These are phyloP conservation scores for Boletales sp. DNA, from an alignment of 768 basidiomycete genomes.

Conservation along the genomic window DNA sequence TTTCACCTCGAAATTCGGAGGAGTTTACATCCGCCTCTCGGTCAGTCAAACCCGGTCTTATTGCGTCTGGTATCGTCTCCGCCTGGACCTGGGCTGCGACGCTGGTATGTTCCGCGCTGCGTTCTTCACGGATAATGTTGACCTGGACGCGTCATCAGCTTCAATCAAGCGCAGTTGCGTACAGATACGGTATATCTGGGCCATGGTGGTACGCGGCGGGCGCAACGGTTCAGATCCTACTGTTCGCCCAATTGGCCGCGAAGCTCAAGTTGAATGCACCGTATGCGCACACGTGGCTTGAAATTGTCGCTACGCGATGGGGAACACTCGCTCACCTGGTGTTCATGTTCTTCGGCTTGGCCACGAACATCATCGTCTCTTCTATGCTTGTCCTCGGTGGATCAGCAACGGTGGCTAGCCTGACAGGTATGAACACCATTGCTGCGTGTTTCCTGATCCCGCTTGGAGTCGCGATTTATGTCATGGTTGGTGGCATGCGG, in stretches of 20 bases:
- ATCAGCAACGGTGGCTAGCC: conserved; percentile 80
- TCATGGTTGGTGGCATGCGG: conserved; percentile 83
- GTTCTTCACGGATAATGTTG: not conserved
- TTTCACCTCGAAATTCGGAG: conserved; percentile 75
- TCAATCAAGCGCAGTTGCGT: conserved; percentile 81
- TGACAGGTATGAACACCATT: conserved; percentile 89
- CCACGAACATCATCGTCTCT: conserved; percentile 90
- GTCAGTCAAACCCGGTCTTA: conserved; percentile 86
- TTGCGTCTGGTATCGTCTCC: conserved; percentile 88
- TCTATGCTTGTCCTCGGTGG: conserved; percentile 79
- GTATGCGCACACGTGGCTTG: conserved; percentile 81
- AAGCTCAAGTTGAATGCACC: conserved; percentile 93
- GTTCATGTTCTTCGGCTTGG: conserved; percentile 91
- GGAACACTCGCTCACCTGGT: conserved; percentile 74
- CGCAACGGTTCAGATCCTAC: conserved; percentile 82
- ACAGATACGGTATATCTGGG: conserved; percentile 80
- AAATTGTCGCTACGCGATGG: conserved; percentile 81
- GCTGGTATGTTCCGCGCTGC: conserved; percentile 37
- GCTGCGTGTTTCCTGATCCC: conserved; percentile 92
- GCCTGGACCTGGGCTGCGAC: conserved; percentile 93
- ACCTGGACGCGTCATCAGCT: conserved; percentile 37
- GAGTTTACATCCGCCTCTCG: conserved; percentile 82
- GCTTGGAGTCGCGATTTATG: conserved; percentile 83
- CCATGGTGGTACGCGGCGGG: conserved; percentile 93
- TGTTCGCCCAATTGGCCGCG: conserved; percentile 90